These are phyloP conservation scores for Eucalyptus pauciflora DNA, from an alignment of 345 rosid species.

Conservation along the genomic window DNA sequence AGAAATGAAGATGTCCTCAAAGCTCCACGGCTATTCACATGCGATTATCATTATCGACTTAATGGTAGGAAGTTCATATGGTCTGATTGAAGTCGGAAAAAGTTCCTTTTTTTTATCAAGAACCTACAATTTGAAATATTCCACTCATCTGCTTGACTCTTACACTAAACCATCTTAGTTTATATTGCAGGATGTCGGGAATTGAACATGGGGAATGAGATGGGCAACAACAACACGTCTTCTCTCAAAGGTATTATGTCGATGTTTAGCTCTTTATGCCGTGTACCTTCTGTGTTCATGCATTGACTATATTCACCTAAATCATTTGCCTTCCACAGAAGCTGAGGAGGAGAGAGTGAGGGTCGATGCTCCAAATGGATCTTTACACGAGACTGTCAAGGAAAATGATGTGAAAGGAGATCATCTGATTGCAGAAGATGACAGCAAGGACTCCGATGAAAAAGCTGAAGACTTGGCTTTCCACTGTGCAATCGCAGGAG, in stretches of 20 bases:
- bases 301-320: not conserved
- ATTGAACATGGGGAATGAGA: constrained; percentile 47
- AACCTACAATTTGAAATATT: not conserved
- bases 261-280: not conserved
- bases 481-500: not conserved
- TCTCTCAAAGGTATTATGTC: constrained; percentile 20
- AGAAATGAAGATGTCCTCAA: not conserved
- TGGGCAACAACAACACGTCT: constrained; percentile 54
- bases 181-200: constrained; percentile 25
- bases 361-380: not conserved
- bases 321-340: not conserved
- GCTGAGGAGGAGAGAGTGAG: constrained; percentile 9
- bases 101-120: not conserved
- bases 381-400: constrained; percentile 1
- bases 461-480: not conserved
- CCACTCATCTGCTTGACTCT: not conserved
- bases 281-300: not conserved
- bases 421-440: not conserved
- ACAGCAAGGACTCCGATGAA: not conserved
- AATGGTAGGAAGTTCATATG: not conserved
- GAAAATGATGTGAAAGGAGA: constrained; percentile 1
- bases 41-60: not conserved
- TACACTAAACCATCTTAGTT: not conserved
- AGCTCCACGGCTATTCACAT: not conserved
- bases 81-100: not conserved